These are phyloP conservation scores for Closterium sp. DNA, from an alignment of 139 green algal genomes.

Conservation along the genomic window DNA sequence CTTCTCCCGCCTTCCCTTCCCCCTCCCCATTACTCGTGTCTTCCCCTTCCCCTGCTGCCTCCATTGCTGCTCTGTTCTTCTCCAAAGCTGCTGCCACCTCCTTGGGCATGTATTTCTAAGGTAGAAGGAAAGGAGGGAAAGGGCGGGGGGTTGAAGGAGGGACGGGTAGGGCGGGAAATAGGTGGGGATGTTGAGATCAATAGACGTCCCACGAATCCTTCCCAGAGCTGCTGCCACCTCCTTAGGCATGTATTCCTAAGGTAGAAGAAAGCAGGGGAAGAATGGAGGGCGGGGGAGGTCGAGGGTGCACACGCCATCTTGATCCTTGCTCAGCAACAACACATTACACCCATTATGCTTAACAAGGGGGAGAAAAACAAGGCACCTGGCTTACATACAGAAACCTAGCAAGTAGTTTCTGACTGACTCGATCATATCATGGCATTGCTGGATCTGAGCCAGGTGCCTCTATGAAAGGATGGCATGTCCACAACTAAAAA, in stretches of 20 bases:
- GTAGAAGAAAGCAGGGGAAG: slow-evolving; percentile 18
- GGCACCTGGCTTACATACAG: too few relatives aligned
- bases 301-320: background rate
- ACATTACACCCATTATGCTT: too few relatives aligned
- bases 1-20: background rate
- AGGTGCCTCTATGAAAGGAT: too few relatives aligned
- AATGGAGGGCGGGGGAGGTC: slow-evolving; percentile 3
- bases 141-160: too few relatives aligned
- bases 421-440: too few relatives aligned
- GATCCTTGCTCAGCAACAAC: too few relatives aligned
- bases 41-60: slow-evolving; percentile 13
- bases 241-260: background rate
- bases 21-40: background rate
- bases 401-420: too few relatives aligned
- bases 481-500: background rate
- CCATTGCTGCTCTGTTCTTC: slow-evolving; percentile 34
- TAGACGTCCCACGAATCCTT: background rate
- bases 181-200: background rate
- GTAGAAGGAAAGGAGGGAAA: too few relatives aligned
- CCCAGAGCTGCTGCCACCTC: background rate
- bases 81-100: slow-evolving; percentile 43
- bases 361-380: too few relatives aligned
- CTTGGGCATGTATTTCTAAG: slow-evolving; percentile 52
- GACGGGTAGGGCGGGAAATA: background rate
- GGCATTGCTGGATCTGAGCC: too few relatives aligned